phyloP scores from a whole-genome alignment of 2,329 filamentous ascomycete genomes.

The Penicillium psychrosexuale region DNA sequence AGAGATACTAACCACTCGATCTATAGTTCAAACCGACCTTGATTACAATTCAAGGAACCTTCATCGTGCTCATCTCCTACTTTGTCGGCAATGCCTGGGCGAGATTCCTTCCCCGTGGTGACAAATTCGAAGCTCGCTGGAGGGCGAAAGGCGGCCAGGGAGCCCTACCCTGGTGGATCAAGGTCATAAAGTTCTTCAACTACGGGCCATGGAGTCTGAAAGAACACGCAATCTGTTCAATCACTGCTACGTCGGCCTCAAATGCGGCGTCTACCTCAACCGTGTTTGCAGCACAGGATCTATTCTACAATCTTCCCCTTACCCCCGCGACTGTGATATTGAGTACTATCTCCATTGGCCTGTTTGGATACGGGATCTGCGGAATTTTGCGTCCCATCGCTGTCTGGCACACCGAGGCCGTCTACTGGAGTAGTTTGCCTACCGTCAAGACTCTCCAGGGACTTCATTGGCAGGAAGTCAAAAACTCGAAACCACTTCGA shows the following conservation, averaged over 20 bases:
- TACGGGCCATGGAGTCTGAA: slow-evolving; percentile 53
- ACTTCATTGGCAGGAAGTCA: slow-evolving; percentile 53
- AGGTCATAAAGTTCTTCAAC: slow-evolving; percentile 49
- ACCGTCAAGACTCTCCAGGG: slow-evolving; percentile 55
- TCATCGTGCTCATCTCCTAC: slow-evolving; percentile 58
- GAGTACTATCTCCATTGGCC: slow-evolving; percentile 52
- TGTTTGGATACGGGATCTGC: slow-evolving; percentile 56
- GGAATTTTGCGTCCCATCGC: slow-evolving; percentile 54
- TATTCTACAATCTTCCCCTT: slow-evolving; percentile 53
- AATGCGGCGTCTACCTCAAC: slow-evolving; percentile 44
- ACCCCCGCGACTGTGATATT: slow-evolving; percentile 49
- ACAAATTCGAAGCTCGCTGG: slow-evolving; percentile 50
- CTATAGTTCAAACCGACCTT: slow-evolving; percentile 53
- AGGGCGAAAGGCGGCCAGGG: slow-evolving; percentile 42
- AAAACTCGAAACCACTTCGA: slow-evolving; percentile 51
- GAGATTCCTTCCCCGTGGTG: slow-evolving; percentile 51
- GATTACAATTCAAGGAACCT: slow-evolving; percentile 51
- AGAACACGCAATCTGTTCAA: slow-evolving; percentile 55
- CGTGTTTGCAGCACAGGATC: slow-evolving; percentile 50
- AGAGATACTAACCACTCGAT: slow-evolving; percentile 1
- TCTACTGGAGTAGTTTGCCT: slow-evolving; percentile 56
- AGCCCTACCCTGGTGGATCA: slow-evolving; percentile 44
- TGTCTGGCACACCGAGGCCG: slow-evolving; percentile 56
- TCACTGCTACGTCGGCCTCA: slow-evolving; percentile 55
- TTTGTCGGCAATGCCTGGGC: slow-evolving; percentile 54